A percentile compares a stretch with the other conserved stretches of the same genome.
Conservation (phyloP, 495 filamentous ascomycete species). For the Podospora sp. region DNA sequence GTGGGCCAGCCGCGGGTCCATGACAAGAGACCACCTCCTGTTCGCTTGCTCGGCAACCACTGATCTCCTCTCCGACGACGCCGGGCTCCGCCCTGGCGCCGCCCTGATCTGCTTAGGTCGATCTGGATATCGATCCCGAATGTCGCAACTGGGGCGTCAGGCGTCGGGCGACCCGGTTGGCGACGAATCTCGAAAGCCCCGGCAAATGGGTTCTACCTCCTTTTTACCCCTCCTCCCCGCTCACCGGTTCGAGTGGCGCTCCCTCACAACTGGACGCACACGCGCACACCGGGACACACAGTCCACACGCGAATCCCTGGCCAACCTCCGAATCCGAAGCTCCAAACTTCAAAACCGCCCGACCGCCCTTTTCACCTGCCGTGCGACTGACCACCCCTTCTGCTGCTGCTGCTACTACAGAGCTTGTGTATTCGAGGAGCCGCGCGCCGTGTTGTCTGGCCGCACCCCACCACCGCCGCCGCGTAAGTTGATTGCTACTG, state of each 20-base stretch:
- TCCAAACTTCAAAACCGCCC: background rate
- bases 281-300: too few relatives aligned
- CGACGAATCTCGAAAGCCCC: background rate
- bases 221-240: background rate
- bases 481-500: conserved; percentile 29
- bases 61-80: conserved; percentile 2
- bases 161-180: conserved; percentile 8
- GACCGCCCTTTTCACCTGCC: conserved; percentile 12
- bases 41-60: background rate
- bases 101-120: background rate
- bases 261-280: background rate
- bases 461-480: conserved; percentile 5
- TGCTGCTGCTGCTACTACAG: background rate
- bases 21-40: background rate
- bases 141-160: conserved; percentile 9
- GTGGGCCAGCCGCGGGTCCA: background rate
- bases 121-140: conserved; percentile 9
- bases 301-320: background rate
- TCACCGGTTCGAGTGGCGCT: background rate
- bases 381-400: conserved; percentile 19
- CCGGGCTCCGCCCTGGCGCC: background rate
- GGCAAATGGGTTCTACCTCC: conserved; percentile 2
- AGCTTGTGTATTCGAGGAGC: conserved; percentile 20
- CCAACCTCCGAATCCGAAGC: background rate
- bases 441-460: conserved; percentile 22